Base-by-base conservation (phyloP, 2,329 filamentous ascomycete genomes). In the Coniella vitis region DNA sequence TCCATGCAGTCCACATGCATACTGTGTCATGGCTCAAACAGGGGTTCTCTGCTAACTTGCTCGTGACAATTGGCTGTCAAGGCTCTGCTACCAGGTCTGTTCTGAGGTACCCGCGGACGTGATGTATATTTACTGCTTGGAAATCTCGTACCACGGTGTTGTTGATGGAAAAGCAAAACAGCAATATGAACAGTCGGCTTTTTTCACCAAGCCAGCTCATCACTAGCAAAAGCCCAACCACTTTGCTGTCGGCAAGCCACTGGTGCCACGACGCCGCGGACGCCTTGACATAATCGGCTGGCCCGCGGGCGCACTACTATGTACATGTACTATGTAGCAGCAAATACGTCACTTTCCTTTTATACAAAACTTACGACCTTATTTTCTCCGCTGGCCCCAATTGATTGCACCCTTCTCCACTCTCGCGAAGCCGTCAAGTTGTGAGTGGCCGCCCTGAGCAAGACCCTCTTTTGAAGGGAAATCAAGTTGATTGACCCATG, bases 1-100 rank as follows among this genome's bases (percentile, higher is more conserved):
- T 44, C 41, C 22, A 44, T 36, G 31, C 32, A 44, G 31, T 35
- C 22, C 17, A 35, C 31, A 44, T 32, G 25, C 38, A 35, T 31
- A 22, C 37, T 17, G 45, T 40, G 45, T 35, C 45, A 47, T 39
- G 25, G 13, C 45, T 47, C 39, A 47, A 47, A 47, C 45, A 47
- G 37, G 45, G 45, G 37, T 25, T 34, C 14, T 13, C 29, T 16
- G 16, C 19, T 10, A 42, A 19, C 38, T 21, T n/a, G n/a, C 38
- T 10, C 16, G 38, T 40, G n/a, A n/a, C 12, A n/a, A 19, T 31
- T 25, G 13, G n/a, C 5, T 10, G 9, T 16, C 14, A 22, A n/a
- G n/a, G 14, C 4, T n/a, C 10, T 29, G 25, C 5, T 5, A 29
- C 25, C 10, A 5, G 25, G 25, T 29, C 5, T 29, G 25, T 29